phyloP scores from a whole-genome alignment of 148 eudicot genomes.

The Camellia lanceoleosa region DNA sequence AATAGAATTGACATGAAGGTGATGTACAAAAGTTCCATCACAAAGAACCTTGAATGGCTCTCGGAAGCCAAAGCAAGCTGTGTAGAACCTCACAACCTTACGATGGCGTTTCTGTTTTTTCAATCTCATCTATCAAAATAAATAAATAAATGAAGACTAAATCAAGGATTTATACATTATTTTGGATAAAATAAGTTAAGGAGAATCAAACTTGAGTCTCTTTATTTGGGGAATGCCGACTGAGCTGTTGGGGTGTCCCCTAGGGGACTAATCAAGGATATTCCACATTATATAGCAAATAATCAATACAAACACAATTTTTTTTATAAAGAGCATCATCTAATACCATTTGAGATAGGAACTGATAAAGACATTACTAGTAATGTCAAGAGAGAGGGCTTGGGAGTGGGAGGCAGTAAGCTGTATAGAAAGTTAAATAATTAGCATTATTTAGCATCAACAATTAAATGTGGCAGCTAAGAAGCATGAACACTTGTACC shows the following conservation, averaged over 20 bases:
- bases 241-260: too few relatives aligned
- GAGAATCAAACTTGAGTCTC: too few relatives aligned
- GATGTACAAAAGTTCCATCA: slow-evolving; percentile 86
- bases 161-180: background rate
- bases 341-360: background rate
- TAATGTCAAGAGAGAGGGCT: background rate
- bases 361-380: too few relatives aligned
- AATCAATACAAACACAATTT: background rate
- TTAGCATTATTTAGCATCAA: background rate
- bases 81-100: slow-evolving; percentile 55
- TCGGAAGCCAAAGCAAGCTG: slow-evolving; percentile 78
- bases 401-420: background rate
- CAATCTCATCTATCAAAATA: slow-evolving; percentile 50
- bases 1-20: slow-evolving; percentile 50
- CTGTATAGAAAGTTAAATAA: too few relatives aligned
- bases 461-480: background rate
- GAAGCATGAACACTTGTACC: too few relatives aligned
- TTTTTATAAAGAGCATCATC: background rate
- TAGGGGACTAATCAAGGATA: too few relatives aligned
- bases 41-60: slow-evolving; percentile 87
- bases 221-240: too few relatives aligned
- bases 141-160: background rate
- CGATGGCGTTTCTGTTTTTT: slow-evolving; percentile 86
- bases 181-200: too few relatives aligned
- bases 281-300: background rate